Base-by-base conservation (phyloP, 1,139 yeast genomes). In the Nakaseomyces nivariensis region DNA sequence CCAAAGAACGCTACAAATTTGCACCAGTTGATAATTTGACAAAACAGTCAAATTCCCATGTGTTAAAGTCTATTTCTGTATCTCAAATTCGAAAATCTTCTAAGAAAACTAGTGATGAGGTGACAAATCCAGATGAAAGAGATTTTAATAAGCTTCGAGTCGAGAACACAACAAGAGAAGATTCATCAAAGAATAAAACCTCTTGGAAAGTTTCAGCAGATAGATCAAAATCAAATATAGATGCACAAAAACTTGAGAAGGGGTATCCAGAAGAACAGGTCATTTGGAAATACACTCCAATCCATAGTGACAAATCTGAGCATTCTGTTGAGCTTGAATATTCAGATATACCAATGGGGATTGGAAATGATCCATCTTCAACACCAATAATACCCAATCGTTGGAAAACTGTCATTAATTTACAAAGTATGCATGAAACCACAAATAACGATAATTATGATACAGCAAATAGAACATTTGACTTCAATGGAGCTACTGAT, bases 231-330 rank as follows among this genome's bases (percentile, higher is more conserved):
- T 7, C 31, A 24, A 9, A 29, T 4, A 8, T 26, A 38, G 42
- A 38, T 24, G 7, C 31, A 25, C 6, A 36, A 7, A 24, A 24
- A 26, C 5, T 25, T 27, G 25, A 29, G 11, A 29, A 41, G n/a
- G 25, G 6, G 1, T 29, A 41, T 13, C 44, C 44, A 4, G 34
- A 41, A 13, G 63, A 61, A 47, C 62, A 62, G 49, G 67, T 64
- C 3, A 58, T 64, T 7, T 64, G 68, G 68, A 55, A 54, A 34
- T 61, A 59, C 42, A 58, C 61, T 8, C 68, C 68, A 2, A 44
- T 41, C 2, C 51, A 53, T 32, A 53, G 52, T 38, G 56, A 52
- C 26, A 49, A 48, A 13, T 49, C 53, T 3, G 62, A 54, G 31
- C 51, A 51, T 42, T 47, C 54, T 9, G 55, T 56, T 33, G 51